Evolutionary conservation across 106 monocot genomes (phyloP).

Genomic region (Chionographis japonica): DNA sequence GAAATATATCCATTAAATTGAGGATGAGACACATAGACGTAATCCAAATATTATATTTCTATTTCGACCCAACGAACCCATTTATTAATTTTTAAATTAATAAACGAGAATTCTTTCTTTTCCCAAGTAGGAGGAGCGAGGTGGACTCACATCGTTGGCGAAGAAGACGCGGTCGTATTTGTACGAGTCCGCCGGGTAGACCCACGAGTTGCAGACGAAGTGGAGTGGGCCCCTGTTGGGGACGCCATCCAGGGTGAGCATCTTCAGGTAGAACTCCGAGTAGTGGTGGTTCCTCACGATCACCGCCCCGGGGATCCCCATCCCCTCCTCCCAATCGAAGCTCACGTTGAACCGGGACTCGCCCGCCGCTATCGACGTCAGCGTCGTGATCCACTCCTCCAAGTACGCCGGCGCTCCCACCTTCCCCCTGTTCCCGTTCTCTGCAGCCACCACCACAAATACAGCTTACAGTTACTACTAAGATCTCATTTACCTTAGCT

Average conservation of each 20-base stretch:
- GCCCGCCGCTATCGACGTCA: conserved; percentile 23
- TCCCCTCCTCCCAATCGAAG: conserved; percentile 33
- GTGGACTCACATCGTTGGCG: conserved; percentile 37
- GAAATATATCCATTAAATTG: too few relatives aligned
- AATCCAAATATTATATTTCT: too few relatives aligned
- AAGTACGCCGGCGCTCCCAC: conserved; percentile 28
- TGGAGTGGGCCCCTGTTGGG: conserved; percentile 26
- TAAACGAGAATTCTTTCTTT: too few relatives aligned
- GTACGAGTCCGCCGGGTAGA: conserved; percentile 50
- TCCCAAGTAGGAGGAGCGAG: too few relatives aligned
- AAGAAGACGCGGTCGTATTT: conserved; percentile 66
- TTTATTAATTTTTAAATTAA: too few relatives aligned
- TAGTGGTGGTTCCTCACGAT: conserved; percentile 60
- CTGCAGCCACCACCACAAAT: neutral
- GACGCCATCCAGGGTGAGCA: conserved; percentile 38
- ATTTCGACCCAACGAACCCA: too few relatives aligned
- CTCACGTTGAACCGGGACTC: conserved; percentile 29
- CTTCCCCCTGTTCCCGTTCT: conserved; percentile 28
- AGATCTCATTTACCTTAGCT: too few relatives aligned
- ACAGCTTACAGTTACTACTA: neutral
- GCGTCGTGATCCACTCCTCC: conserved; percentile 21
- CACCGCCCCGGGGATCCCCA: conserved; percentile 54
- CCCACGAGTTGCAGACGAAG: conserved; percentile 82
- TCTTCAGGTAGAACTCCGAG: conserved; percentile 60
- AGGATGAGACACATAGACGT: too few relatives aligned